Conservation (phyloP, 306 rosid species). For the Sphenostylis stenocarpa region DNA sequence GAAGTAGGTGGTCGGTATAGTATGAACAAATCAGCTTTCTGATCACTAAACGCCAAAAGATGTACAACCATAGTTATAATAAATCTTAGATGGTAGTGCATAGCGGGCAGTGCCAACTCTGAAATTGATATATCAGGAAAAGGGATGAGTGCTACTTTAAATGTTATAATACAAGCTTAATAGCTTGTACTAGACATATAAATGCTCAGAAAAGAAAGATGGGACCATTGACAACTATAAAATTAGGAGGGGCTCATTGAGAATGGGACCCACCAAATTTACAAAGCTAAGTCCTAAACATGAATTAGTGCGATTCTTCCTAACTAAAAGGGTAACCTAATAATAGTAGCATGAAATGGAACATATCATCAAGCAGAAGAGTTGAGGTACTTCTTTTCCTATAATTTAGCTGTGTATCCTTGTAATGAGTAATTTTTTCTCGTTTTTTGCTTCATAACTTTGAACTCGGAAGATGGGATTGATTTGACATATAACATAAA, state of each 20-base stretch:
- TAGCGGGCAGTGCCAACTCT: too few relatives aligned
- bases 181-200: too few relatives aligned
- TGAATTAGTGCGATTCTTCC: too few relatives aligned
- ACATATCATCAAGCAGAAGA: not conserved
- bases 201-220: not conserved
- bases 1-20: not conserved
- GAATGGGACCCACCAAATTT: not conserved
- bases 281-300: too few relatives aligned
- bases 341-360: too few relatives aligned
- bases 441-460: not conserved
- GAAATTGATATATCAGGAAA: not conserved
- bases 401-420: not conserved
- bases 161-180: too few relatives aligned
- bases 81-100: too few relatives aligned
- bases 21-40: not conserved
- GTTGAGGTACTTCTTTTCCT: not conserved
- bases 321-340: too few relatives aligned
- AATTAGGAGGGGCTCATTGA: too few relatives aligned
- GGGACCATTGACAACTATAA: too few relatives aligned
- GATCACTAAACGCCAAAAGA: not conserved
- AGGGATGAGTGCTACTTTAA: too few relatives aligned
- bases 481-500: not conserved
- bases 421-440: not conserved
- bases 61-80: not conserved
- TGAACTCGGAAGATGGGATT: not conserved